Evolutionary conservation across 2,329 filamentous ascomycete genomes (phyloP).

Genomic region (Botrytis byssoidea): DNA sequence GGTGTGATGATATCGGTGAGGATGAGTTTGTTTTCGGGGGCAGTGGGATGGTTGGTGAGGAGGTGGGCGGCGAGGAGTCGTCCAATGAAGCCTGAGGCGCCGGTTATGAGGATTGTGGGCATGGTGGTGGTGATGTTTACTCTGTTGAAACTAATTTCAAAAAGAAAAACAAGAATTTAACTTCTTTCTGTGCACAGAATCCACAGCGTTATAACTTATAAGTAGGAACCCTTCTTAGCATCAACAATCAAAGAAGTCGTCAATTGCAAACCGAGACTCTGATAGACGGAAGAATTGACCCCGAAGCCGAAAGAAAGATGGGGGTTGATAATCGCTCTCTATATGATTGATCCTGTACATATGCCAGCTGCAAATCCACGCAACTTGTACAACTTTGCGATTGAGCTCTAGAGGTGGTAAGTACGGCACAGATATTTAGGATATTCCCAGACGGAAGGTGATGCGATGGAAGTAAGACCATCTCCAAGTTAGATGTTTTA

Average conservation of each 20-base stretch:
- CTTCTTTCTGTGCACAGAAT: not conserved
- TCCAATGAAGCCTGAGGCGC: conserved; percentile 63
- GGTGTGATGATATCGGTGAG: conserved; percentile 58
- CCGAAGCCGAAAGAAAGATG: not conserved
- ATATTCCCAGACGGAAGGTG: not conserved
- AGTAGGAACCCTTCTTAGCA: not conserved
- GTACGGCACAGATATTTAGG: not conserved
- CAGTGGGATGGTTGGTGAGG: conserved; percentile 46
- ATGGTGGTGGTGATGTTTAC: conserved; percentile 3
- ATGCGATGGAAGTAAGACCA: not conserved
- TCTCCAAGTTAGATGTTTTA: not conserved
- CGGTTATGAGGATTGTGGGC: conserved; percentile 58
- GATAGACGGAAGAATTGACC: not conserved
- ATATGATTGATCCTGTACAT: not conserved
- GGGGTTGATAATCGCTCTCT: not conserved
- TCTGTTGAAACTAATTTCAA: not conserved
- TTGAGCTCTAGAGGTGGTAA: not conserved
- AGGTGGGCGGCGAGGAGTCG: conserved; percentile 58
- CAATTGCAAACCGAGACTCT: not conserved
- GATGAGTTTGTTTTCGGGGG: conserved; percentile 46
- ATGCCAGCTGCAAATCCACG: not conserved
- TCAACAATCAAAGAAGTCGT: not conserved
- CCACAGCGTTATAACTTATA: not conserved
- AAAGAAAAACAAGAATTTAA: not conserved
- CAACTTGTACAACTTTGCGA: not conserved